Evolutionary conservation across 805 yeast species (phyloP).

Genomic region (Cyberlindnera euphorbiiphila): DNA sequence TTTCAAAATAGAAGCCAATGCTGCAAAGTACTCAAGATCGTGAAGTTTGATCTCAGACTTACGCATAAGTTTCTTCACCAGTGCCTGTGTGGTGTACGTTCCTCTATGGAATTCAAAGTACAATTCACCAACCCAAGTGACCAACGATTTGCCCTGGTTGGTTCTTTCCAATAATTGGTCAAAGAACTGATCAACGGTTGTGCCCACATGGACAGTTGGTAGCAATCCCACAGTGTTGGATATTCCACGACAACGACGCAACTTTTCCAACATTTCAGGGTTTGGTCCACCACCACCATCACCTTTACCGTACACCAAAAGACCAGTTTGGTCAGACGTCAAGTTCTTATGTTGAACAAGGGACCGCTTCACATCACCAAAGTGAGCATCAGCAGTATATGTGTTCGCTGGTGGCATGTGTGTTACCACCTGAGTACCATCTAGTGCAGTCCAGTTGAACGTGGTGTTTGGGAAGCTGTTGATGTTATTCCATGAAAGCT

Average conservation of each 20-base stretch:
- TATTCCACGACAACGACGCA: slow-evolving; percentile 87
- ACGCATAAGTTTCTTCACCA: slow-evolving; percentile 78
- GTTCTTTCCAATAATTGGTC: slow-evolving; percentile 60
- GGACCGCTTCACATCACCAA: slow-evolving; percentile 87
- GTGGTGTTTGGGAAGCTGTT: slow-evolving; percentile 86
- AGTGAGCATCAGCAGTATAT: slow-evolving; percentile 88
- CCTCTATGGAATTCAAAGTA: slow-evolving; percentile 96
- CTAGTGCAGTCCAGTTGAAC: slow-evolving; percentile 93
- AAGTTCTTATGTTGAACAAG: slow-evolving; percentile 78
- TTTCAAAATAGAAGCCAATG: slow-evolving; percentile 57
- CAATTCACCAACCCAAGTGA: slow-evolving; percentile 90
- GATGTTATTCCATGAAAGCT: slow-evolving; percentile 94
- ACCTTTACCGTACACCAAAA: slow-evolving; percentile 86
- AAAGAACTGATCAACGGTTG: slow-evolving; percentile 71
- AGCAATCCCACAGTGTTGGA: slow-evolving; percentile 75
- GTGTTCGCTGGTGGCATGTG: slow-evolving; percentile 99
- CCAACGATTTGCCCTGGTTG: slow-evolving; percentile 61
- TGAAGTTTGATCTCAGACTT: slow-evolving; percentile 70
- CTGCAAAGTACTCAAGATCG: slow-evolving; percentile 81
- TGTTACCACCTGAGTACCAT: slow-evolving; percentile 87
- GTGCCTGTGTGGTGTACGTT: slow-evolving; percentile 92
- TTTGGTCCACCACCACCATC: slow-evolving; percentile 99
- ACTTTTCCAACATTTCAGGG: slow-evolving; percentile 87
- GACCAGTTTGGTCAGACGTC: slow-evolving; percentile 74
- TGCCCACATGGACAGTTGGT: slow-evolving; percentile 78